Base-by-base conservation (phyloP, 1,284 basidiomycete genomes). In the Boletellus deceptivus region DNA sequence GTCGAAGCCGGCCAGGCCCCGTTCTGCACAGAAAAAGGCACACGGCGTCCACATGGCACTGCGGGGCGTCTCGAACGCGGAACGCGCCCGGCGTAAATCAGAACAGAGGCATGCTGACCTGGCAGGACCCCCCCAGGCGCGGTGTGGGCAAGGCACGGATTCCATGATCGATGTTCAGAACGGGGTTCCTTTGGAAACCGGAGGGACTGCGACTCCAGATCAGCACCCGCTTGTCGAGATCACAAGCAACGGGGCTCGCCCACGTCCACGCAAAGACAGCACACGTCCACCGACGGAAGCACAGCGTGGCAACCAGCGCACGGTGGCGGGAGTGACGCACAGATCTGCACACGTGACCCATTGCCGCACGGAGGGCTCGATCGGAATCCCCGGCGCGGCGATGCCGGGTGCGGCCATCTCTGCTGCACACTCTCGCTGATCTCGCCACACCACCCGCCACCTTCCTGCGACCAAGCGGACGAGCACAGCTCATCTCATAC, bases 131-230 rank as follows among this genome's bases (percentile, higher is more conserved):
- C 35, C 41, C 37, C 53, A 61, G 50, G 25, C 48, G 55, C 54
- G 53, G 55, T 27, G 43, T 46, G 36, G 41, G 24, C 51, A 58
- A 65, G 59, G 61, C 59, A 63, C 63, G 44, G 14, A 59, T 63
- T 63, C 61, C 64, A 52, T 64, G 52, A 58, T 65, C 45, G 59
- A 67, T 63, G 52, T 67, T 57, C 62, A 59, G 55, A 49, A 52
- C 34, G 22, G 40, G 25, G 61, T 65, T 61, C 44, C 62, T 61
- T 53, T 62, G 61, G 64, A 56, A 66, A 62, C 64, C 52, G 62
- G 29, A 17, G 55, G 47, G 45, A 41, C 33, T 48, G 59, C 58
- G 39, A 61, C 55, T 64, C 62, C 60, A 62, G 57, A 66, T 62
- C 61, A 57, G 6, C 53, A 63, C 56, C 52, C 53, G 43, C 61